phyloP scores from a whole-genome alignment of 768 basidiomycete species.

The Mycena vitilis region DNA sequence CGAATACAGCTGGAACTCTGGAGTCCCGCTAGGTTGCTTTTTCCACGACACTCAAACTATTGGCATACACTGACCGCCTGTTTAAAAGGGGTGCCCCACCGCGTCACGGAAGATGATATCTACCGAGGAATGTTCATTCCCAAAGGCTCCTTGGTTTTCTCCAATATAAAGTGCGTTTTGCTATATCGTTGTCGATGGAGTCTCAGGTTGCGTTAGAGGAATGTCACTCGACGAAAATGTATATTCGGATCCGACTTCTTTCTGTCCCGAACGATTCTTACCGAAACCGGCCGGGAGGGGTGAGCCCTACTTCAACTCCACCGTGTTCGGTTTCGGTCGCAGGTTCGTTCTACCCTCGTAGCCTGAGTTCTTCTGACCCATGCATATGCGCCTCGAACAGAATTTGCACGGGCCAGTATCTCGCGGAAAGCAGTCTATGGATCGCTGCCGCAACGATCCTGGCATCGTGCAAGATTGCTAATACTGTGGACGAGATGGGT shows the following conservation, averaged over 20 bases:
- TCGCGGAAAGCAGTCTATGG: conserved; percentile 17
- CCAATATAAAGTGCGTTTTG: conserved; percentile 45
- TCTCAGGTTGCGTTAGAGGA: not conserved
- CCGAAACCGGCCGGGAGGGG: not conserved
- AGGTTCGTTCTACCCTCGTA: not conserved
- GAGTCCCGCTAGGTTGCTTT: not conserved
- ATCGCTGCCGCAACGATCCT: conserved; percentile 14
- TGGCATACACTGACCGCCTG: not conserved
- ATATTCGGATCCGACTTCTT: not conserved
- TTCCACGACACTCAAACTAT: not conserved
- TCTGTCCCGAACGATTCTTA: conserved; percentile 3
- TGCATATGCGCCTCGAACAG: not conserved
- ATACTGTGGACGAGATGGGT: conserved; percentile 4
- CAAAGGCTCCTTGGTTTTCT: conserved; percentile 38
- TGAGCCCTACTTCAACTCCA: not conserved
- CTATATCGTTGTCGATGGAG: not conserved
- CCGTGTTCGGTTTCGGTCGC: conserved; percentile 8
- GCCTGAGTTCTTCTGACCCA: not conserved
- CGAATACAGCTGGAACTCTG: conserved; percentile 12
- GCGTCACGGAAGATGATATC: conserved; percentile 45
- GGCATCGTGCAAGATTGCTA: conserved; percentile 4
- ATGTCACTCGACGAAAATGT: not conserved
- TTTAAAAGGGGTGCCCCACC: conserved; percentile 45
- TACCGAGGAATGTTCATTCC: conserved; percentile 46
- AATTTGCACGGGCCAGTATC: conserved; percentile 6